Conservation (phyloP, 2,329 filamentous ascomycete species). For the Capronia coronata region DNA sequence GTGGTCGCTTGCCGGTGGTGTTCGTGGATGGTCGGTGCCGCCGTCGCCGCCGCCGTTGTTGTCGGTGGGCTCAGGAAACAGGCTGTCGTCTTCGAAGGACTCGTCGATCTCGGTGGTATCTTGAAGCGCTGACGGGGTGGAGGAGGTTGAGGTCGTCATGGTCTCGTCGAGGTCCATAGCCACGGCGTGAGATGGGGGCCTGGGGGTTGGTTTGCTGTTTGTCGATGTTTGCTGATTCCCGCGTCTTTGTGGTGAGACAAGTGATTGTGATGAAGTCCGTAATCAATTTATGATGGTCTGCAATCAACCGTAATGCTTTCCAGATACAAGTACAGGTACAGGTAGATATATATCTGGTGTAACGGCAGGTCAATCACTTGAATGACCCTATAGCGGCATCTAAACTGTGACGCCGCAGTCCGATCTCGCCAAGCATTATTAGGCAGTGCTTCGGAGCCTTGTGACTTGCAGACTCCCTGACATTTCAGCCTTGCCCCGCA, state of each 20-base stretch:
- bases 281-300: too few relatives aligned
- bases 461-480: background rate
- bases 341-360: too few relatives aligned
- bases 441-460: background rate
- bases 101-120: constrained; percentile 10
- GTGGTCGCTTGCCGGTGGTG: constrained; percentile 27
- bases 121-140: constrained; percentile 15
- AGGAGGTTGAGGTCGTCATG: constrained; percentile 26
- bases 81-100: constrained; percentile 10
- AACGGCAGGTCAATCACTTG: too few relatives aligned
- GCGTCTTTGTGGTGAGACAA: too few relatives aligned
- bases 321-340: too few relatives aligned
- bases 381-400: too few relatives aligned
- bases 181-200: background rate
- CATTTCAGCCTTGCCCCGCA: background rate
- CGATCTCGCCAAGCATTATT: background rate
- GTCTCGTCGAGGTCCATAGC: constrained; percentile 27
- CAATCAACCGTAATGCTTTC: too few relatives aligned
- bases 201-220: too few relatives aligned
- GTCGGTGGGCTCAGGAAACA: constrained; percentile 1
- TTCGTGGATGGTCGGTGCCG: constrained; percentile 13
- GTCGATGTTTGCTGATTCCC: background rate
- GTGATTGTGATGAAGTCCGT: too few relatives aligned
- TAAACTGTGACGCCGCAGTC: background rate
- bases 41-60: constrained; percentile 5